These are phyloP conservation scores for Cylindrotheca fusiformis DNA, from an alignment of 108 stramenopile species.

Conservation along the genomic window DNA sequence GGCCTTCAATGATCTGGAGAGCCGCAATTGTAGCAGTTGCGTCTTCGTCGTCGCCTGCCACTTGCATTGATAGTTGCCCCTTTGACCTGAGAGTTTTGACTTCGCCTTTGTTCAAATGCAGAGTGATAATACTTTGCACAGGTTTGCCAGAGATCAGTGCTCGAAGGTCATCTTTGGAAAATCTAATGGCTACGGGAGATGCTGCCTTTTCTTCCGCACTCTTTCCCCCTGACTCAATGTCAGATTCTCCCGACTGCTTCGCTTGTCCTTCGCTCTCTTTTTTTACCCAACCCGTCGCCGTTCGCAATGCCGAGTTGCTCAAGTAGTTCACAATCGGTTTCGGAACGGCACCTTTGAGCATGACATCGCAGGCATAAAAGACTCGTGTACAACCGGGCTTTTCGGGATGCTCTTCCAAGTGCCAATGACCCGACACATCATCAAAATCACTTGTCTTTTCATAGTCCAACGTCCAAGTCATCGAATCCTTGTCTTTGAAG, in stretches of 20 bases:
- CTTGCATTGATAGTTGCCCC: neutral
- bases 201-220: neutral
- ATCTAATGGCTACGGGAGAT: neutral
- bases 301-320: conserved; percentile 56
- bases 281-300: conserved; percentile 75
- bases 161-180: neutral
- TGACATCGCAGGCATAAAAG: conserved; percentile 75
- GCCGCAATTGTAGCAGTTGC: no score
- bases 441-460: conserved; percentile 71
- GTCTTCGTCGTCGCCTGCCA: no score
- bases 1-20: no score
- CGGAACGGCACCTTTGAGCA: conserved; percentile 53
- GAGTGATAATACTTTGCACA: neutral
- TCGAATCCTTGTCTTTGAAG: conserved; percentile 31
- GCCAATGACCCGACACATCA: conserved; percentile 76
- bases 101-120: neutral
- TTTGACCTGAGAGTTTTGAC: neutral
- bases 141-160: neutral
- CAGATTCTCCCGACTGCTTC: conserved; percentile 16
- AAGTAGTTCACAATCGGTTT: conserved; percentile 61
- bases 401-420: conserved; percentile 51
- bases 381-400: conserved; percentile 57
- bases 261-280: conserved; percentile 50
- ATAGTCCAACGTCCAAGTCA: conserved; percentile 73
- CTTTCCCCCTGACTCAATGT: neutral